Percentiles rank a stretch among this genome's conserved stretches.
Conservation (phyloP, 2,329 filamentous ascomycete species). For the Colletotrichum falcatum region DNA sequence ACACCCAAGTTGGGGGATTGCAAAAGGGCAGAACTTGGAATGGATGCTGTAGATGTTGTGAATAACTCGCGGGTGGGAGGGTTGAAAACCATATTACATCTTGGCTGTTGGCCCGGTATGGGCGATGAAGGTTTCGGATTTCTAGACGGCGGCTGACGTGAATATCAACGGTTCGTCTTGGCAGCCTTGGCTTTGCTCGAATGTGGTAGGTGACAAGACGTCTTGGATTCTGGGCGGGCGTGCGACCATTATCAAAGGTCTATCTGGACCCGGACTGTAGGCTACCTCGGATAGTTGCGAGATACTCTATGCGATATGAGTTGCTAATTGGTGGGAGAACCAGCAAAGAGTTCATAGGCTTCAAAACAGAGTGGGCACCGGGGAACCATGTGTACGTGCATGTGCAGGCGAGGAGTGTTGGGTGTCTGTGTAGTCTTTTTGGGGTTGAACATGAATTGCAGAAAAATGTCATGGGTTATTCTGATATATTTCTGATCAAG, state of each 20-base stretch:
- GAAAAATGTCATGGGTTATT: too few relatives aligned
- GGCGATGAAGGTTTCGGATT: too few relatives aligned
- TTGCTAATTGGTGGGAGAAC: too few relatives aligned
- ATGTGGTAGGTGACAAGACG: conserved; percentile 17
- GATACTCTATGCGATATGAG: too few relatives aligned
- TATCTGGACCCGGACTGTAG: neutral
- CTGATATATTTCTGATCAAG: too few relatives aligned
- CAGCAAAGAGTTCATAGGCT: too few relatives aligned
- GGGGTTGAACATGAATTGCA: too few relatives aligned
- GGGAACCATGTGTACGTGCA: too few relatives aligned
- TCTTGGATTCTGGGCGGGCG: neutral
- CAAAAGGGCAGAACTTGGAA: neutral
- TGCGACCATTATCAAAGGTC: neutral
- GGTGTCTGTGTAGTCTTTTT: too few relatives aligned
- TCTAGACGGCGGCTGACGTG: neutral
- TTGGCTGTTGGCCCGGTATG: neutral
- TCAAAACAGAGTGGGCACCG: too few relatives aligned
- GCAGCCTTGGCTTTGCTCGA: conserved; percentile 18
- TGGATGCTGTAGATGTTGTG: neutral
- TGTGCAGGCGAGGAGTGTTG: too few relatives aligned
- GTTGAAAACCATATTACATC: neutral
- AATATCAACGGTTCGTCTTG: neutral
- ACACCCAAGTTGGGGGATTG: neutral
- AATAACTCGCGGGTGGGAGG: neutral
- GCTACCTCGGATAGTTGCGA: neutral